Evolutionary conservation across 805 yeast genomes (phyloP).

Genomic region (Brettanomyces custersianus): DNA sequence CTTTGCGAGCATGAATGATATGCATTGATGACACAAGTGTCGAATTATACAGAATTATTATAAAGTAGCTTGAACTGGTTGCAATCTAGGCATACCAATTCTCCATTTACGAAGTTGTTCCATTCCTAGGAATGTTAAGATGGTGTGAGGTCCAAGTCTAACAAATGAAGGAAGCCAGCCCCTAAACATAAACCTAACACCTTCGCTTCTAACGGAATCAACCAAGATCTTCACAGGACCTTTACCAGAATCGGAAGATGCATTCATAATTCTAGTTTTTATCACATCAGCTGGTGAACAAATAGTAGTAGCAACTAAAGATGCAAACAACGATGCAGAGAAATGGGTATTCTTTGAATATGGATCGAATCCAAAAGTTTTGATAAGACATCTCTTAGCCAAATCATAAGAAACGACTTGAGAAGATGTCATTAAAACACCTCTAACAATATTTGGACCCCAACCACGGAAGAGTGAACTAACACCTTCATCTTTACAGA

Average conservation of each 20-base stretch:
- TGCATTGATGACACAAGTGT: too few species aligned
- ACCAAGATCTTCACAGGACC: constrained; percentile 43
- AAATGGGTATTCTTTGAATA: constrained; percentile 64
- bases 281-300: constrained; percentile 92
- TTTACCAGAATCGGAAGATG: constrained; percentile 31
- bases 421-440: constrained; percentile 82
- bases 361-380: constrained; percentile 41
- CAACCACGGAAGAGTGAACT: constrained; percentile 61
- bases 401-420: constrained; percentile 85
- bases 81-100: too few species aligned
- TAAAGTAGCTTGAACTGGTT: too few species aligned
- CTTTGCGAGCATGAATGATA: too few species aligned
- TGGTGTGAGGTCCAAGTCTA: constrained; percentile 77
- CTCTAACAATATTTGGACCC: constrained; percentile 70
- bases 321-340: constrained; percentile 70
- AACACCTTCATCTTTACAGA: constrained; percentile 52
- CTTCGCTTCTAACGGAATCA: constrained; percentile 57
- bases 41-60: too few species aligned
- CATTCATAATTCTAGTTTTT: constrained; percentile 82
- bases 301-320: constrained; percentile 82
- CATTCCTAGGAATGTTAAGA: constrained; percentile 57
- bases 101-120: constrained; percentile 46
- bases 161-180: constrained; percentile 89
- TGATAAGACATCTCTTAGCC: constrained; percentile 53
- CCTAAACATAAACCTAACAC: constrained; percentile 72